These are phyloP conservation scores for Poronia punctata DNA, from an alignment of 495 filamentous ascomycete genomes.

Conservation along the genomic window DNA sequence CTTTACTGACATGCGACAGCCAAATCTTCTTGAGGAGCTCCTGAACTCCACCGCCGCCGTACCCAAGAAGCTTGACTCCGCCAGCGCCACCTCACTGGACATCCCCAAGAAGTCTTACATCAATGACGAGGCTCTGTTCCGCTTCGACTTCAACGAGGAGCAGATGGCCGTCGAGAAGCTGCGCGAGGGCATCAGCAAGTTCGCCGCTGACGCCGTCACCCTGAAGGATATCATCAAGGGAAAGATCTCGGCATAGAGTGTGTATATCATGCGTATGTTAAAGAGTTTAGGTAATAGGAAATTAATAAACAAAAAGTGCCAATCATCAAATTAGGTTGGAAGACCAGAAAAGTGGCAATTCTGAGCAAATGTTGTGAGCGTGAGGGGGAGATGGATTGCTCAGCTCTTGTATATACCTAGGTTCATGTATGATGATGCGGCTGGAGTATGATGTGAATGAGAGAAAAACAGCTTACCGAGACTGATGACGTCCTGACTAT, in stretches of 20 bases:
- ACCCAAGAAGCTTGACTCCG: slow-evolving; percentile 85
- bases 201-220: slow-evolving; percentile 89
- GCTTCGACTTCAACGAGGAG: slow-evolving; percentile 99
- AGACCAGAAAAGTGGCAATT: no score
- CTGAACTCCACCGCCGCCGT: slow-evolving; percentile 71
- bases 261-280: not conserved
- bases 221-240: slow-evolving; percentile 85
- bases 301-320: no score
- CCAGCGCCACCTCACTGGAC: slow-evolving; percentile 56
- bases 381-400: no score
- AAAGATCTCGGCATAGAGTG: slow-evolving; percentile 57
- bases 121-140: slow-evolving; percentile 81
- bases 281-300: not conserved
- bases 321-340: no score
- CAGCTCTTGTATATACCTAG: no score
- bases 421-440: no score
- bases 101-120: slow-evolving; percentile 89
- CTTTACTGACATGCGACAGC: slow-evolving; percentile 40
- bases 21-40: slow-evolving; percentile 89
- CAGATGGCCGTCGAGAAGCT: slow-evolving; percentile 99
- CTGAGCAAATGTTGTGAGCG: no score
- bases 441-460: no score
- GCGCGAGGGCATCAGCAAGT: slow-evolving; percentile 97
- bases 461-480: no score
- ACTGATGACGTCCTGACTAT: no score